Conservation (phyloP, 345 rosid species). For the Rhizophora mangle region DNA sequence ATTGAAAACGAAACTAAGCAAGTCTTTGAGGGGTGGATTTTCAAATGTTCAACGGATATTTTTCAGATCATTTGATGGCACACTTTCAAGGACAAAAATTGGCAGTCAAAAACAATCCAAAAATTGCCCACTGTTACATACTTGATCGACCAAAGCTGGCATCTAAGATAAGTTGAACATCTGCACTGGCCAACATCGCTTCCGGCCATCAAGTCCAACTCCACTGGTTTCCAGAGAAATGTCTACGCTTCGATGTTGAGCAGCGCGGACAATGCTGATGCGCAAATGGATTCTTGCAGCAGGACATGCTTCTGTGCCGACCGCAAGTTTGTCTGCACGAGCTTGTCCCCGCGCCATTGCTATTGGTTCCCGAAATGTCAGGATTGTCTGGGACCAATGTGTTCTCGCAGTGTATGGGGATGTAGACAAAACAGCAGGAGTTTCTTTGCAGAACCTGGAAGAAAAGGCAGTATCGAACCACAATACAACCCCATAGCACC, state of each 20-base stretch:
- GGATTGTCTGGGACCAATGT: slow-evolving; percentile 88
- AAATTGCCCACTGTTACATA: too few species aligned
- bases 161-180: slow-evolving; percentile 60
- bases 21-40: too few species aligned
- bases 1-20: too few species aligned
- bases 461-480: slow-evolving; percentile 97
- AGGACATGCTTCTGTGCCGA: slow-evolving; percentile 58
- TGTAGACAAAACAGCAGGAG: slow-evolving; percentile 67
- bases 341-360: slow-evolving; percentile 37
- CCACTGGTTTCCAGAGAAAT: slow-evolving; percentile 68
- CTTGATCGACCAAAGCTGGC: neutral
- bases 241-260: slow-evolving; percentile 80
- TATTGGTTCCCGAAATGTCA: slow-evolving; percentile 79
- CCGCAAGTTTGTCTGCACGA: slow-evolving; percentile 28
- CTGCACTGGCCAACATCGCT: slow-evolving; percentile 66
- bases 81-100: too few species aligned
- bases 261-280: slow-evolving; percentile 73
- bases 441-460: slow-evolving; percentile 81
- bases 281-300: slow-evolving; percentile 63
- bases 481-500: slow-evolving; percentile 74
- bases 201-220: slow-evolving; percentile 48
- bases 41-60: too few species aligned
- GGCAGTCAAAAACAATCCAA: too few species aligned
- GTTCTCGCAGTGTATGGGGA: slow-evolving; percentile 80
- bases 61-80: too few species aligned